Percentiles rank a stretch among this genome's conserved stretches.
Conservation (phyloP, 1,284 basidiomycete genomes). For the Papiliotrema terrestris region DNA sequence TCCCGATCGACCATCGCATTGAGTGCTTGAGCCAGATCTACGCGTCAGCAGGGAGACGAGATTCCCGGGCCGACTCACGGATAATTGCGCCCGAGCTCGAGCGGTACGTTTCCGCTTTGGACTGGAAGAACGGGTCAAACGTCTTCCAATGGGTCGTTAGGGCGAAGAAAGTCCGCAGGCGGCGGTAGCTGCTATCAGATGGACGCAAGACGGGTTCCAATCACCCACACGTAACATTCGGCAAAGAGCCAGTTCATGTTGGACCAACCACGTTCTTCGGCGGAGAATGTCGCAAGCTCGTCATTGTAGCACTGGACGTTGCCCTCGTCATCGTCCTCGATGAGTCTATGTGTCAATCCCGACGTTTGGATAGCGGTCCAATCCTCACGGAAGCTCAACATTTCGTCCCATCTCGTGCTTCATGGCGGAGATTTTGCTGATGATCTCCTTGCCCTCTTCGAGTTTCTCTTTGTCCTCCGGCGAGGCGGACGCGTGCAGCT, state of each 20-base stretch:
- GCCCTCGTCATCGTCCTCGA: constrained; percentile 68
- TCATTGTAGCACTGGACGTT: constrained; percentile 68
- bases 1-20: constrained; percentile 33
- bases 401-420: constrained; percentile 90
- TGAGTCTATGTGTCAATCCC: constrained; percentile 32
- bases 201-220: not conserved
- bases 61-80: constrained; percentile 51
- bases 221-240: constrained; percentile 63
- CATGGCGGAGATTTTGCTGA: constrained; percentile 71
- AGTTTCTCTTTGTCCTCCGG: constrained; percentile 41
- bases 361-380: not conserved
- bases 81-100: constrained; percentile 74
- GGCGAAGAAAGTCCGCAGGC: constrained; percentile 71
- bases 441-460: constrained; percentile 72
- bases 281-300: constrained; percentile 58
- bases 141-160: constrained; percentile 67
- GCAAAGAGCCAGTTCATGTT: constrained; percentile 89
- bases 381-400: constrained; percentile 63
- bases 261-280: constrained; percentile 76
- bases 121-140: constrained; percentile 79
- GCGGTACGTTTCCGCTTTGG: constrained; percentile 80
- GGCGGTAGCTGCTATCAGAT: constrained; percentile 64
- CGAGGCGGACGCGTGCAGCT: constrained; percentile 43
- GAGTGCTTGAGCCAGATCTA: constrained; percentile 44
- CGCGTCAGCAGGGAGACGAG: constrained; percentile 23